Percentiles rank a stretch among this genome's conserved stretches.
These are phyloP conservation scores for Aegilops speltoides DNA, from an alignment of 176 grass and related monocot genomes.

Conservation along the genomic window DNA sequence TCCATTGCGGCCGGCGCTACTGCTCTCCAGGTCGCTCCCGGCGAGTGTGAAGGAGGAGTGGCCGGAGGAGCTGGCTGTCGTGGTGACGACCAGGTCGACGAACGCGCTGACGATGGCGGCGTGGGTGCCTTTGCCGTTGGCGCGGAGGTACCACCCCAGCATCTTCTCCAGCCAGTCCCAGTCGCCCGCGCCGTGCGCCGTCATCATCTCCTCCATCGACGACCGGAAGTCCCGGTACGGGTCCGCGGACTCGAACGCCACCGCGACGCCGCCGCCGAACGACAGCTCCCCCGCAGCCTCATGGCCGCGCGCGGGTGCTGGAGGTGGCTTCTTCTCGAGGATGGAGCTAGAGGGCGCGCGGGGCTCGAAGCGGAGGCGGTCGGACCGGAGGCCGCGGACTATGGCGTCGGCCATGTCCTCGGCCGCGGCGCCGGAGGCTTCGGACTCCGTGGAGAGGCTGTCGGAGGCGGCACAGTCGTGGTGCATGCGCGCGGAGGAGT, in stretches of 20 bases:
- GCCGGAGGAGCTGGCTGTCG: not conserved
- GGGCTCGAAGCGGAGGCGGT: constrained; percentile 73
- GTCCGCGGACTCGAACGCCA: constrained; percentile 63
- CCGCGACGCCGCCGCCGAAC: constrained; percentile 44
- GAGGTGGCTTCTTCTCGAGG: constrained; percentile 32
- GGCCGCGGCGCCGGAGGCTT: constrained; percentile 6
- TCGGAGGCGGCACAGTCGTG: constrained; percentile 54
- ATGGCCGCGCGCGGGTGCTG: not conserved
- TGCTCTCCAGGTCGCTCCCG: constrained; percentile 4
- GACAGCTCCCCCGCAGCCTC: not conserved
- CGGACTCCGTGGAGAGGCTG: constrained; percentile 57
- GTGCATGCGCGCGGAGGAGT: constrained; percentile 49
- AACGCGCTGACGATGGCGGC: constrained; percentile 63
- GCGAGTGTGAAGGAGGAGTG: constrained; percentile 42
- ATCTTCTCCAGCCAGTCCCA: constrained; percentile 82
- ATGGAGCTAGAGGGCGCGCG: constrained; percentile 69
- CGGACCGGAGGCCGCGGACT: constrained; percentile 60
- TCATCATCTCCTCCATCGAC: constrained; percentile 86
- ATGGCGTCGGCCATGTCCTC: constrained; percentile 58
- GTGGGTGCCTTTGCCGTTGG: constrained; percentile 61
- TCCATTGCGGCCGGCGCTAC: constrained; percentile 6
- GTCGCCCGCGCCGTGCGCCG: constrained; percentile 51
- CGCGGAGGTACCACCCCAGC: constrained; percentile 72
- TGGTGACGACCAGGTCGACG: constrained; percentile 60
- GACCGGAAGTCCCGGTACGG: constrained; percentile 74